phyloP scores from a whole-genome alignment of 305 asterid species.

The Ajuga reptans region DNA sequence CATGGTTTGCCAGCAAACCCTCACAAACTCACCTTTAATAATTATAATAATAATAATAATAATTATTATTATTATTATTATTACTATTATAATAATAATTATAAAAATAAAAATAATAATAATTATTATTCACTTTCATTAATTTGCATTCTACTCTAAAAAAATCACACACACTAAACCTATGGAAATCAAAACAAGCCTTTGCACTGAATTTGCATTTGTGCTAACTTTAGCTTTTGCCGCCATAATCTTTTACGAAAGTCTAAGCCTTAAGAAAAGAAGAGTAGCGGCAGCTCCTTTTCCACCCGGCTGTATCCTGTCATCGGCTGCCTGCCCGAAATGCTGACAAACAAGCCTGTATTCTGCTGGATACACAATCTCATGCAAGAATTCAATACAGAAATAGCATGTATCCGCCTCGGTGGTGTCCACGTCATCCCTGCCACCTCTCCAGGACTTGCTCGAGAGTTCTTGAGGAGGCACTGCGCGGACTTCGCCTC shows the following conservation, averaged over 20 bases:
- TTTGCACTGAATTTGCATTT: not conserved
- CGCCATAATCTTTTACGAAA: not conserved
- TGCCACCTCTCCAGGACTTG: conserved; percentile 24
- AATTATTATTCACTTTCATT: no score
- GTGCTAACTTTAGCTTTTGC: not conserved
- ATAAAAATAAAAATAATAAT: no score
- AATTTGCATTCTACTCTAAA: no score
- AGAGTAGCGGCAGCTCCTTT: not conserved
- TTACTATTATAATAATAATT: no score
- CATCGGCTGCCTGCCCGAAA: conserved; percentile 18
- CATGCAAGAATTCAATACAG: conserved; percentile 23
- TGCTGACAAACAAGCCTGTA: conserved; percentile 15
- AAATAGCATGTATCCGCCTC: conserved; percentile 26
- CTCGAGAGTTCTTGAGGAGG: conserved; percentile 21
- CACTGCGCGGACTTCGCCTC: conserved; percentile 22
- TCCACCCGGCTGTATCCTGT: conserved; percentile 26
- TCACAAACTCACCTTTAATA: no score
- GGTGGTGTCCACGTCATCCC: conserved; percentile 17
- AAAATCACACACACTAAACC: not conserved
- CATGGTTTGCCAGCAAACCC: no score
- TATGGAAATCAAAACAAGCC: not conserved
- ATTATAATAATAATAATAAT: no score
- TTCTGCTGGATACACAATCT: conserved; percentile 27
- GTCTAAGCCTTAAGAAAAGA: not conserved
- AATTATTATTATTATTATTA: no score